Evolutionary conservation across 2,329 filamentous ascomycete genomes (phyloP), one percentile per base, ranked within the genome.

Genomic region (Xylariaceae sp.): DNA sequence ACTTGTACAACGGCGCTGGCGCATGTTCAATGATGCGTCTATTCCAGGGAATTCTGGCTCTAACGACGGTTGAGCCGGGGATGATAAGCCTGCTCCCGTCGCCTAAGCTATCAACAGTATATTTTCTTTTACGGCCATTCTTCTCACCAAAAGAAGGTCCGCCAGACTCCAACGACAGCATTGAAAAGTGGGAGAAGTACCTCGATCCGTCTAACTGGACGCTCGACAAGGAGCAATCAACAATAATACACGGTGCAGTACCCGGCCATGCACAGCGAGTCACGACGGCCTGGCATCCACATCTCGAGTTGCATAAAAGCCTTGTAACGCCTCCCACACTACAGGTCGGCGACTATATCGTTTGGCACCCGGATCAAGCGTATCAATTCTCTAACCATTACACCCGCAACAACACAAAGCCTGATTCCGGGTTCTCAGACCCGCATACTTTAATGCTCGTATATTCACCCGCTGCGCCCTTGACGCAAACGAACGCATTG

Each of bases 1-100:
- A 80, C 48, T 65, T 79, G 29, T 80, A 80, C 67, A 80, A 80
- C 54, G 76, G 76, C 45, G 74, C 76, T 29, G 76, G 75, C 23
- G 73, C 74, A 2, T 80, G 76, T 57, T 76, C 72, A 52, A 77
- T 79, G 62, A 77, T 79, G 60, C 75, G 76, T 56, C 76, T 80
- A 71, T 80, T 78, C 61, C 76, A 79, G 57, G 77, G 76, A 42
- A 72, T 79, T 38, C 63, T 80, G 5, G 76, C 76, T 3, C 67
- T 79, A 35, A 77, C 73, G 11, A 71, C 71, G 12, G 74, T 78
- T 45, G 67, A 72, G 50, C 70, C 71, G 3, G 71, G 70, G 42
- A 72, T 72, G 61, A 69, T 72, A 50, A 68, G 70, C 5, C 64
- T 75, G 40, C 64, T 74, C 19, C 72, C 73, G 11, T 73, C 69